These are phyloP conservation scores for Tricholoma matsutake DNA, from an alignment of 768 basidiomycete genomes.

Conservation along the genomic window DNA sequence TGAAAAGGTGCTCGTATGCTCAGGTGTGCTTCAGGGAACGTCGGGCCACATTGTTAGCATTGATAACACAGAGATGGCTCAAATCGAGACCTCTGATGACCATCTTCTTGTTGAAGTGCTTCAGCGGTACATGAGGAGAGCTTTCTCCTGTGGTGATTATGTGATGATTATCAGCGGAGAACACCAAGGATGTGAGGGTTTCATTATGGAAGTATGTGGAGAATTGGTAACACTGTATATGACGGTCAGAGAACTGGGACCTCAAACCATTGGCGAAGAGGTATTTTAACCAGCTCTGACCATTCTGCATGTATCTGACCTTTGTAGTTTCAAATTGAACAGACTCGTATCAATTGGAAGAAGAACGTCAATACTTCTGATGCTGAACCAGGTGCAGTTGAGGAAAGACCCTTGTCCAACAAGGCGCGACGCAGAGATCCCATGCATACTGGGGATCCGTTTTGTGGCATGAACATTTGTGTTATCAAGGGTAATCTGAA, in stretches of 20 bases:
- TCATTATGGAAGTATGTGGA: background rate
- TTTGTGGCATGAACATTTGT: background rate
- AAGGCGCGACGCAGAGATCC: background rate
- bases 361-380: background rate
- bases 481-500: background rate
- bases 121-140: background rate
- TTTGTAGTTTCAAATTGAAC: background rate
- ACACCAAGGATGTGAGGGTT: background rate
- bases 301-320: background rate
- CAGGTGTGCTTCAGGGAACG: background rate
- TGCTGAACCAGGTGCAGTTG: background rate
- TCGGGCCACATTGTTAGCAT: background rate
- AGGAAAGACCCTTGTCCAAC: background rate
- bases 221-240: background rate
- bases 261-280: background rate
- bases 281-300: background rate
- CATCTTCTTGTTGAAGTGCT: background rate
- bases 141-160: background rate
- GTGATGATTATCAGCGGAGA: background rate
- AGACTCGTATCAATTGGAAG: background rate
- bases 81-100: background rate
- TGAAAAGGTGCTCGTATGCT: background rate
- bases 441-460: background rate
- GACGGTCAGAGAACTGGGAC: too few species aligned
- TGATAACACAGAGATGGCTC: background rate